These are phyloP conservation scores for Phoma sp. DNA, from an alignment of 2,329 filamentous ascomycete species.

Conservation along the genomic window DNA sequence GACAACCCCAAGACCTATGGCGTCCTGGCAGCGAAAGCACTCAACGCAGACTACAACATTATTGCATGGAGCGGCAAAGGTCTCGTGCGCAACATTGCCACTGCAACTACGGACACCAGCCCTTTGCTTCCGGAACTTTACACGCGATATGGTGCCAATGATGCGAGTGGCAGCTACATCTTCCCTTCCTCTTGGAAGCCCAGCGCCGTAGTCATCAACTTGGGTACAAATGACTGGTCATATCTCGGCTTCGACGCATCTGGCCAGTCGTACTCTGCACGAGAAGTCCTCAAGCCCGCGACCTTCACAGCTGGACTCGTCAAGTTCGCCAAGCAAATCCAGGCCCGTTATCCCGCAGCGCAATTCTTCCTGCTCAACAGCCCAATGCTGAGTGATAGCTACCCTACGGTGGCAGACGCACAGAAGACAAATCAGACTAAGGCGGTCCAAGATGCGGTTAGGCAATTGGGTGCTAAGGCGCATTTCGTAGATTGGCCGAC, in stretches of 20 bases:
- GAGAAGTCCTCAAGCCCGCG: constrained; percentile 14
- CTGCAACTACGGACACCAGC: constrained; percentile 32
- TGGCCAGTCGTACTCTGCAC: constrained; percentile 14
- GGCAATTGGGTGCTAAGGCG: constrained; percentile 40
- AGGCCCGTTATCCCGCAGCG: constrained; percentile 47
- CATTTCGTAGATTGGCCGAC: constrained; percentile 54
- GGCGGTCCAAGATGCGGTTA: constrained; percentile 26
- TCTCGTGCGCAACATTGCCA: constrained; percentile 51
- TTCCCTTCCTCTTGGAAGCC: constrained; percentile 45
- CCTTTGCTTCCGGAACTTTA: constrained; percentile 53
- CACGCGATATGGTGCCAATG: constrained; percentile 54
- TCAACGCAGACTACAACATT: constrained; percentile 54
- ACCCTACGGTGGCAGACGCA: constrained; percentile 46
- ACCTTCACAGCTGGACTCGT: constrained; percentile 28
- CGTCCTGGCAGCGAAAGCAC: constrained; percentile 52
- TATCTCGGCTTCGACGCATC: constrained; percentile 31
- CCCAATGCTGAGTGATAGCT: constrained; percentile 52
- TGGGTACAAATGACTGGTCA: constrained; percentile 56
- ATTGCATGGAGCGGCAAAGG: constrained; percentile 58
- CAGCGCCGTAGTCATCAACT: constrained; percentile 54
- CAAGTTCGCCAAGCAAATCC: constrained; percentile 45
- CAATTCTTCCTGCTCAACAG: constrained; percentile 53
- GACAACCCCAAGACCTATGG: constrained; percentile 54
- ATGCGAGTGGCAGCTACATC: constrained; percentile 48
- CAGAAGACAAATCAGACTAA: constrained; percentile 30